Conservation (phyloP, 768 basidiomycete genomes). For the Pleurotus cornucopiae region DNA sequence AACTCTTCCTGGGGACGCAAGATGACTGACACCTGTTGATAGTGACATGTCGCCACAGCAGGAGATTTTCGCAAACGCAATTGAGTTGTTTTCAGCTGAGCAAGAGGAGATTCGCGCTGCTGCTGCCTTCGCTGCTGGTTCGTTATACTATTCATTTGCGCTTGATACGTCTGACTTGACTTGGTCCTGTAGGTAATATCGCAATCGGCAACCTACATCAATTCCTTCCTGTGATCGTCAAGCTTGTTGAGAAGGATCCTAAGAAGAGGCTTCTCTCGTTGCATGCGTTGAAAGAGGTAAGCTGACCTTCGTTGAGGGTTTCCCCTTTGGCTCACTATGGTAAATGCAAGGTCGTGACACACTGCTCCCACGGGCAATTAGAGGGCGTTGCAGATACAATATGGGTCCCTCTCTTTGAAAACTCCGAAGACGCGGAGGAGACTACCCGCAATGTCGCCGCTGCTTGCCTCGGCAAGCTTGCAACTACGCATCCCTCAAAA, state of each 20-base stretch:
- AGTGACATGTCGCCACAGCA: conserved; percentile 86
- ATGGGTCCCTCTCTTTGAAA: conserved; percentile 90
- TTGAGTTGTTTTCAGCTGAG: conserved; percentile 71
- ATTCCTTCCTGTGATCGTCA: conserved; percentile 84
- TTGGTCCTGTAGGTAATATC: conserved; percentile 69
- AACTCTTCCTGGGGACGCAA: too few species aligned
- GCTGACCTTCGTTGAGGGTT: conserved; percentile 9
- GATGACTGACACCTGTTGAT: conserved; percentile 6
- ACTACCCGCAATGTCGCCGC: conserved; percentile 92
- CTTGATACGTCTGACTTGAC: background rate
- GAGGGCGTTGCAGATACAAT: conserved; percentile 85
- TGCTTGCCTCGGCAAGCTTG: conserved; percentile 93
- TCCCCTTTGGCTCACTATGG: too few species aligned
- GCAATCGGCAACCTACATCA: conserved; percentile 88
- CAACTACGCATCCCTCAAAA: conserved; percentile 83
- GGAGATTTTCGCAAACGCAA: conserved; percentile 71
- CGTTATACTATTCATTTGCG: background rate
- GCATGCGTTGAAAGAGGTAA: conserved; percentile 89
- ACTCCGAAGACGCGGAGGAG: conserved; percentile 87
- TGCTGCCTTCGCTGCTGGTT: conserved; percentile 91
- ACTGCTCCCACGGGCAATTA: conserved; percentile 80
- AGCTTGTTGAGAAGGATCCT: conserved; percentile 67
- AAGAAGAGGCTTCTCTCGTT: conserved; percentile 82
- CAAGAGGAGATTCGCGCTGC: conserved; percentile 87
- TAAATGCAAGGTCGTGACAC: conserved; percentile 69